A percentile compares a stretch with the other conserved stretches of the same genome.
phyloP scores from a whole-genome alignment of 2,329 filamentous ascomycete genomes.

The Botrytis porri region DNA sequence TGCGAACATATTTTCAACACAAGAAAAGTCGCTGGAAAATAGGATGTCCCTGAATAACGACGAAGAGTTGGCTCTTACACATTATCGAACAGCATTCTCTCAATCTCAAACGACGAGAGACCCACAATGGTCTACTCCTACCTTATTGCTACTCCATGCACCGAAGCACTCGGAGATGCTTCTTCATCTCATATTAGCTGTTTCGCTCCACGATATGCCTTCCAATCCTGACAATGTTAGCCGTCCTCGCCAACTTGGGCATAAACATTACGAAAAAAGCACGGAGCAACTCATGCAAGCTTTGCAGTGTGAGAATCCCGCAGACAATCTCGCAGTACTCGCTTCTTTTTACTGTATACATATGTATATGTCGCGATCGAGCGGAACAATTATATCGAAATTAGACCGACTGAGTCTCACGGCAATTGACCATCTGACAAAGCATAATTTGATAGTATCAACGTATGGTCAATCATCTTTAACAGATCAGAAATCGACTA shows the following conservation, averaged over 20 bases:
- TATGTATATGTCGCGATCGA: slow-evolving; percentile 19
- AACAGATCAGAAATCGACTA: not conserved
- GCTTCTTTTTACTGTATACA: slow-evolving; percentile 22
- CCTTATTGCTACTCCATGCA: slow-evolving; percentile 47
- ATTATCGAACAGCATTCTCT: slow-evolving; percentile 20
- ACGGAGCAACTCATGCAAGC: slow-evolving; percentile 21
- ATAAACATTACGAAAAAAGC: slow-evolving; percentile 21
- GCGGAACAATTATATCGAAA: slow-evolving; percentile 3
- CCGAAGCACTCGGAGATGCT: slow-evolving; percentile 17
- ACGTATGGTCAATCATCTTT: not conserved
- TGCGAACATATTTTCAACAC: not conserved
- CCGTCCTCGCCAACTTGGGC: not conserved
- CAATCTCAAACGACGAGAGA: slow-evolving; percentile 22
- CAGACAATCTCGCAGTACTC: slow-evolving; percentile 16
- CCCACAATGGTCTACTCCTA: slow-evolving; percentile 19
- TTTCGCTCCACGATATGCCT: slow-evolving; percentile 17
- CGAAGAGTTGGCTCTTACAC: slow-evolving; percentile 18
- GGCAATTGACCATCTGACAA: slow-evolving; percentile 12
- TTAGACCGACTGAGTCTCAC: slow-evolving; percentile 20
- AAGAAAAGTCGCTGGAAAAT: not conserved
- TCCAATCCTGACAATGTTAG: not conserved
- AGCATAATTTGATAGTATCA: not conserved
- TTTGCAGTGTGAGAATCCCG: not conserved
- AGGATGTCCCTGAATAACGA: not conserved
- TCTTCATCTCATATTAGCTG: slow-evolving; percentile 12